Evolutionary conservation across 306 rosid genomes (phyloP).

Genomic region (Trifolium dubium): DNA sequence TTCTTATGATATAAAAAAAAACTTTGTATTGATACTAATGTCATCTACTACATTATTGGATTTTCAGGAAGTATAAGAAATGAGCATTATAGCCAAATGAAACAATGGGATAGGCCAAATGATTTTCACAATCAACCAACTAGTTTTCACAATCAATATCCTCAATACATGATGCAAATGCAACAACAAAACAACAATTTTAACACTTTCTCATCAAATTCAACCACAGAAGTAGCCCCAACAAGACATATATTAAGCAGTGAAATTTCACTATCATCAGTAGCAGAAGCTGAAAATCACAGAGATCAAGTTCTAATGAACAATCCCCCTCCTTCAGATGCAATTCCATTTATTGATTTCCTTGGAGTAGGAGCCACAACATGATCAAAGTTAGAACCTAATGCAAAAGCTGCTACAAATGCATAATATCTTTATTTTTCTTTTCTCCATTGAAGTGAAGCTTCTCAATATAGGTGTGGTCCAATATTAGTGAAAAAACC

Average conservation of each 20-base stretch:
- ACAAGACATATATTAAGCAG: slow-evolving; percentile 42
- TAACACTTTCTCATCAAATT: slow-evolving; percentile 45
- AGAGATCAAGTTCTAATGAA: slow-evolving; percentile 39
- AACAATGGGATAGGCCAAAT: slow-evolving; percentile 48
- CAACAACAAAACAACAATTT: slow-evolving; percentile 18
- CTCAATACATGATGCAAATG: slow-evolving; percentile 48
- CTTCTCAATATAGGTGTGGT: slow-evolving; percentile 64
- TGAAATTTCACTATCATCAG: slow-evolving; percentile 56
- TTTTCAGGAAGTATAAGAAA: slow-evolving; percentile 53
- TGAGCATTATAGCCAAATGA: slow-evolving; percentile 43
- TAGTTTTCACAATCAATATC: slow-evolving; percentile 41
- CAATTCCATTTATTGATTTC: slow-evolving; percentile 78
- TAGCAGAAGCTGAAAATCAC: slow-evolving; percentile 43
- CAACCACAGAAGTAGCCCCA: slow-evolving; percentile 34
- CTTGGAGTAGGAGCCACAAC: slow-evolving; percentile 94
- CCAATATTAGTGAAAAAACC: slow-evolving; percentile 61
- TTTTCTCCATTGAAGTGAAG: slow-evolving; percentile 43
- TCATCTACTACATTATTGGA: neutral
- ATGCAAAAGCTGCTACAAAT: slow-evolving; percentile 46
- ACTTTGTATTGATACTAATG: neutral
- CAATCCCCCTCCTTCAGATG: slow-evolving; percentile 39
- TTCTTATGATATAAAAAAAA: neutral
- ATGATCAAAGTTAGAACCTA: slow-evolving; percentile 51
- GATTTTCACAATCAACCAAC: slow-evolving; percentile 26
- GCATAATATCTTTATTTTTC: no score